Base-by-base conservation (phyloP, 2,329 filamentous ascomycete species). In the Talaromyces sp. region DNA sequence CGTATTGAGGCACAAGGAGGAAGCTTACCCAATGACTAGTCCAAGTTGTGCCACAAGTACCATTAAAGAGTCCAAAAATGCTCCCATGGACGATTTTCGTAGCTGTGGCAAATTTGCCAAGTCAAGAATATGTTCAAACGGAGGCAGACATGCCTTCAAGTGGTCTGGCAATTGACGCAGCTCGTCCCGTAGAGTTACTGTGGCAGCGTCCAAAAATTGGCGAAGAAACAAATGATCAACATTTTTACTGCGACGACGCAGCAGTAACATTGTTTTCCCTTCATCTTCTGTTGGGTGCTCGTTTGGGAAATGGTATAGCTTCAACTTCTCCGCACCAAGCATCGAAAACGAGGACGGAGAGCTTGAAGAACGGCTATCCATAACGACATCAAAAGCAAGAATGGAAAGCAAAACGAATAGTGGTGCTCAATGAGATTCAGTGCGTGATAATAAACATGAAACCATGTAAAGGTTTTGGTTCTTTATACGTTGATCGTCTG, bases 91-190 rank as follows among this genome's bases (percentile, higher is more conserved):
- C 0, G 40, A 7, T 27, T 56, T 56, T 30, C 34, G 54, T n/a
- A 56, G 33, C 28, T 18, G 23, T 28, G 54, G 34, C 33, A 42
- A 16, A 28, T 28, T 28, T 10, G 18, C 54, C 27, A 56, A 27
- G 9, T 56, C 54, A 10, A 56, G 54, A 28, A 56, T 56, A n/a
- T 56, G 30, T n/a, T 56, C 54, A 56, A 56, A 56, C 5, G 54
- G 54, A 27, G 34, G 54, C 16, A 56, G 12, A 10, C 12, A 42
- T 28, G 34, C 34, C 54, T 42, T 56, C 12, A 56, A 16, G 34
- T 56, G 18, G 23, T 44, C 34, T 27, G 54, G 54, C n/a, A 56
- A 12, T 16, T 42, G 53, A 33, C 54, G 40, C 5, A 56, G 27
- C 3, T 56, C 54, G 8, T 56, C 23, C 34, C 34, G 54, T 27